Base-by-base conservation (phyloP, 768 basidiomycete species). In the Hypholoma fasciculare region DNA sequence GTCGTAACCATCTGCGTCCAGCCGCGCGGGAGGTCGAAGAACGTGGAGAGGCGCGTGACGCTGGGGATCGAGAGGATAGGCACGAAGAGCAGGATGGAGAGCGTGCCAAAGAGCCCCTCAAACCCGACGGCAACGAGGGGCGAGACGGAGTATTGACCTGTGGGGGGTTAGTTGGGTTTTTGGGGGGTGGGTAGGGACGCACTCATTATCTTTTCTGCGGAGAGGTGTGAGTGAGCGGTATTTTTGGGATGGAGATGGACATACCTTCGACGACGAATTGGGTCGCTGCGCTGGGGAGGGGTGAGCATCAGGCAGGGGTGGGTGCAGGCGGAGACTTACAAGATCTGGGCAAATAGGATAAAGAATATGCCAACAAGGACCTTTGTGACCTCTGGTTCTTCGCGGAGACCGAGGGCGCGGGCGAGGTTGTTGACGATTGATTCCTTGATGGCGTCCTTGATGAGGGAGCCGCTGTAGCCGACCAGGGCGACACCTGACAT, bases 81-180 rank as follows among this genome's bases (percentile, higher is more conserved):
- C 76, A 97, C 81, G 61, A 87, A 82, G 43, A 92, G 62, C 40
- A 95, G 65, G 65, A 97, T 88, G 27, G 92, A 89, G 63, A 91
- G 63, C 17, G 87, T 76, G 56, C 97, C 97, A 68, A 96, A 98
- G 59, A 96, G 78, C 43, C 97, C 97, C 74, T 99, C 97, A 61
- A 83, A 92, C 20, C 96, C 95, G 60, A 98, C 97, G 11, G 96
- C 96, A 57, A 94, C 84, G 38, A 98, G 82, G 13, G 97, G 96
- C 47, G 87, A 84, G 40, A 98, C 89, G 36, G 85, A 79, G 77
- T 96, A 96, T 49, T 82, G 84, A 54, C 76, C 81, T 81, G 67
- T 23, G 52, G 52, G 17, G 23, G 42, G 54, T 47, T 23, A 54
- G 44, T 16, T 6, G 27, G 9, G n/a, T n/a, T 27, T 43, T 16